A percentile compares a stretch with the other conserved stretches of the same genome.
These are phyloP conservation scores for Arachis hypogaea DNA, from an alignment of 306 rosid genomes.

Conservation along the genomic window DNA sequence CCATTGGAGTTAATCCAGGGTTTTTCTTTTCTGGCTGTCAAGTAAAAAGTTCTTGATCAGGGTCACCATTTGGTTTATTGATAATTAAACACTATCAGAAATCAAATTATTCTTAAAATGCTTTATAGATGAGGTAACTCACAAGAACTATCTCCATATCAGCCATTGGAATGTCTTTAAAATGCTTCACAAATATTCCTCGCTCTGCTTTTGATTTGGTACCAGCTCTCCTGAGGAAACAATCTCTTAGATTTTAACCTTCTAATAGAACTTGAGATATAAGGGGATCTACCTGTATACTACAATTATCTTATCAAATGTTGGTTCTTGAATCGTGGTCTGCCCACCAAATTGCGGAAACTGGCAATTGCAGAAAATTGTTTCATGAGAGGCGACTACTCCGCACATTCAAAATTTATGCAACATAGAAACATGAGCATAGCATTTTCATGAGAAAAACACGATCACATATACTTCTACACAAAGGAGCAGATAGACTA, in stretches of 20 bases:
- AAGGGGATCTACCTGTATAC: slow-evolving; percentile 73
- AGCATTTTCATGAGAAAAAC: slow-evolving; percentile 17
- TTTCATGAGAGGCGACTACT: slow-evolving; percentile 11
- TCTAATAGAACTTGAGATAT: slow-evolving; percentile 19
- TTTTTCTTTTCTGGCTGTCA: slow-evolving; percentile 95
- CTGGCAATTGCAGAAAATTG: slow-evolving; percentile 54
- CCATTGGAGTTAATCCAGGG: slow-evolving; percentile 99
- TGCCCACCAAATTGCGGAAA: slow-evolving; percentile 60
- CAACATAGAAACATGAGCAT: slow-evolving; percentile 26
- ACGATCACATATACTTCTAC: slow-evolving; percentile 12
- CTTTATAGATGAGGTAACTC: slow-evolving; percentile 58
- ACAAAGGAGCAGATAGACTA: slow-evolving; percentile 20
- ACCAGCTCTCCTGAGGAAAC: slow-evolving; percentile 66
- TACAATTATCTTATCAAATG: slow-evolving; percentile 92
- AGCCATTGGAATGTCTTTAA: slow-evolving; percentile 95
- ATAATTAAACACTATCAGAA: slow-evolving; percentile 54
- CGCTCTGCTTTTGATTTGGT: slow-evolving; percentile 60
- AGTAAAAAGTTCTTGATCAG: slow-evolving; percentile 37
- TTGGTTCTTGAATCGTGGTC: slow-evolving; percentile 91
- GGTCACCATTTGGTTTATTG: slow-evolving; percentile 39
- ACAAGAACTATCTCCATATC: slow-evolving; percentile 98
- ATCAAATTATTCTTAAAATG: slow-evolving; percentile 59
- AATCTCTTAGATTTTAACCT: slow-evolving; percentile 48
- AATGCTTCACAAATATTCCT: slow-evolving; percentile 91
- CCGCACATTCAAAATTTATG: slow-evolving; percentile 22